Base-by-base conservation (phyloP, 2,329 filamentous ascomycete genomes). In the Aureobasidium sp. region DNA sequence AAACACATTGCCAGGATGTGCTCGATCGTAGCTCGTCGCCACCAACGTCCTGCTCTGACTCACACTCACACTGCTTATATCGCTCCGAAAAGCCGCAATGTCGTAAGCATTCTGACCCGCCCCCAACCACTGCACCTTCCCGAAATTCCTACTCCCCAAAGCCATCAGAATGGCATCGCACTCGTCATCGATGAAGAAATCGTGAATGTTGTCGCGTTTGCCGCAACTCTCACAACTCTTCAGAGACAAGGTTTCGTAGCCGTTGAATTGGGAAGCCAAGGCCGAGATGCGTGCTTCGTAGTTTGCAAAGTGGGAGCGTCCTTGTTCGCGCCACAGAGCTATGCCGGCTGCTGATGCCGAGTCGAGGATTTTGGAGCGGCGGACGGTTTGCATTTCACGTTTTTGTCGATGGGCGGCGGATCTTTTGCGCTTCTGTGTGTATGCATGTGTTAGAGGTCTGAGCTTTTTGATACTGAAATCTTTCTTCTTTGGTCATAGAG, bases 401-500 rank as follows among this genome's bases (percentile, higher is more conserved):
- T 64, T 63, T 27, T 57, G 29, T 21, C 45, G 31, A 15, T 47
- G 21, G 3, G 38, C 49, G 4, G 43, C 33, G 17, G 55, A n/a
- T 23, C 57, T 19, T 17, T 61, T 63, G 31, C 60, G 58, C 27
- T 61, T 64, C 62, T 64, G 53, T n/a, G 10, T 11, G 13, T 38
- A n/a, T n/a, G n/a, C 33, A 31, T n/a, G 17, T 47, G 53, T 63
- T 15, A 58, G 53, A 45, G 4, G 49, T 19, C 19, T 21, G 27
- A 11, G 3, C 4, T 3, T 5, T 19, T 40, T 9, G 19, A 42
- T 17, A 13, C 3, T 10, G 15, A 7, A 8, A 7, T 11, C 1
- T 23, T n/a, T 19, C 21, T 40, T 33, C 3, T 31, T 15, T 17
- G 33, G 7, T 35, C 33, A 5, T 5, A 13, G 10, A 6, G 13